A percentile compares a stretch with the other conserved stretches of the same genome.
Conservation (phyloP, 2,329 filamentous ascomycete genomes). For the Fusarium sp. region DNA sequence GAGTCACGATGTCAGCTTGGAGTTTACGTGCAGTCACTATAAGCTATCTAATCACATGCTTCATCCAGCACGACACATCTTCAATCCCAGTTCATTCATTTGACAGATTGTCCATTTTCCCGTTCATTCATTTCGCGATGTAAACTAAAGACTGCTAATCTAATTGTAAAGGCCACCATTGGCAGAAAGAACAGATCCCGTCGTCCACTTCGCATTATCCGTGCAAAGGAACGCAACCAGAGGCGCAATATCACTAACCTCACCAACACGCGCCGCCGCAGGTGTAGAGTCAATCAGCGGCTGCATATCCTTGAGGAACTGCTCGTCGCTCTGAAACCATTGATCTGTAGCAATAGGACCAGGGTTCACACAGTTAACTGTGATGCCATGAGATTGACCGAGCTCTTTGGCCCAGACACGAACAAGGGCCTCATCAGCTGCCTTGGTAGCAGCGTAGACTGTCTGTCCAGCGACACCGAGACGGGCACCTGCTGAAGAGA, state of each 20-base stretch:
- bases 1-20: background rate
- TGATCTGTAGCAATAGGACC: conserved; percentile 43
- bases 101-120: accelerated
- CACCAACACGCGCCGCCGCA: background rate
- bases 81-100: accelerated
- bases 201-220: background rate
- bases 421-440: background rate
- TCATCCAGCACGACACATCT: background rate
- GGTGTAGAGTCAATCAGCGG: background rate
- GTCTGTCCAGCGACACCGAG: background rate
- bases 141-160: background rate
- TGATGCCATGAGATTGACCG: conserved; percentile 41
- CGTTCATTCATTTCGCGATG: background rate
- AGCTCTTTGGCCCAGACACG: conserved; percentile 33
- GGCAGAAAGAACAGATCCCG: background rate
- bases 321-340: conserved; percentile 40
- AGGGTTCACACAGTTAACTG: conserved; percentile 47
- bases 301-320: conserved; percentile 44
- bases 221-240: background rate
- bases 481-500: background rate
- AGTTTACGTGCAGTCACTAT: background rate
- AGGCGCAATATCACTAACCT: background rate
- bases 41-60: background rate
- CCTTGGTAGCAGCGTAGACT: background rate
- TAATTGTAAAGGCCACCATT: background rate